Evolutionary conservation across 106 monocot genomes (phyloP), one percentile per base, ranked within the genome.

Genomic region (Acorus calamus): DNA sequence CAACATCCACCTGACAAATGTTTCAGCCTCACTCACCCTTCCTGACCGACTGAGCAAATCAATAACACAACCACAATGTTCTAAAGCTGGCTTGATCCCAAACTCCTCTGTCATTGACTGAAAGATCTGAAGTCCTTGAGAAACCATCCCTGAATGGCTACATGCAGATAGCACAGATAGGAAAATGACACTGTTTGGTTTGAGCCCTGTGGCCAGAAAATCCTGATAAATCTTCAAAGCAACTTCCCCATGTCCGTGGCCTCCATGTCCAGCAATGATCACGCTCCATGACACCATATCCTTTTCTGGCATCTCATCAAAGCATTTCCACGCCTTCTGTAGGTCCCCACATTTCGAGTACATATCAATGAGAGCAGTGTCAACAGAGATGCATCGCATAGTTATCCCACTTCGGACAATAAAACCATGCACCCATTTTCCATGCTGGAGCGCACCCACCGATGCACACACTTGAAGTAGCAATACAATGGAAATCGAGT

Each of bases 381-480:
- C 62, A 14, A 78, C 4, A 2, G 85, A 66, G 46, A 89, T 70
- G 62, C 50, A 57, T 0, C 56, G 28, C 13, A 57, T 11, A 28
- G 1, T 28, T 4, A 70, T 3, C 14, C 59, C 51, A 56, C 65
- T 63, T 59, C 73, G 65, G 62, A 83, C 62, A 3, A 76, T 45
- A 8, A 83, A 82, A 61, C 55, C 42, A 44, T 89, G 89, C 44
- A 80, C 46, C 28, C 57, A 46, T 63, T 65, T 89, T 8, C 89
- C 85, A 50, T 75, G 71, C 7, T 53, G 66, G 10, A 85, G 64
- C 12, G 77, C 66, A 2, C 85, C 89, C 56, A 67, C 11, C 2
- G 75, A 73, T 2, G 89, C 79, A 58, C 82, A 89, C 5, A 48
- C 80, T 66, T 85, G 85, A 42, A 89, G 78, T 12, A 89, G 74